Evolutionary conservation across 1,139 yeast genomes (phyloP).

Genomic region (Yamadazyma mexicana): DNA sequence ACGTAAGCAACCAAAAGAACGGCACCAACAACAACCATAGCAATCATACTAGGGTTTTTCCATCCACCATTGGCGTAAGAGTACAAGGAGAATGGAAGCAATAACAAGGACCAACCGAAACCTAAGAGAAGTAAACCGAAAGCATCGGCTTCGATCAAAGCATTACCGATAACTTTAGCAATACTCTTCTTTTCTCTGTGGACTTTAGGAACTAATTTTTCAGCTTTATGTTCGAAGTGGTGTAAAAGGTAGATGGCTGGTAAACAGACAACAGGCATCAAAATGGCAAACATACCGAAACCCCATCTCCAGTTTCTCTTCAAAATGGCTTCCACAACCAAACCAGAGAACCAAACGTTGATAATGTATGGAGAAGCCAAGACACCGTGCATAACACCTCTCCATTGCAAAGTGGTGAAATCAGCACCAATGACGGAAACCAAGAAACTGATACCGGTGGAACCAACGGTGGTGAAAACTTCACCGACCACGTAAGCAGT

Average conservation of each 20-base stretch:
- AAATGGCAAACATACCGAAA: constrained; percentile 38
- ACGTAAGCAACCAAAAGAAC: constrained; percentile 23
- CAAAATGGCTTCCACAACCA: constrained; percentile 26
- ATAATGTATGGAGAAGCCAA: constrained; percentile 28
- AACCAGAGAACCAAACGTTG: constrained; percentile 33
- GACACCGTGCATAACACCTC: constrained; percentile 25
- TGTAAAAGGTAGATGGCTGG: constrained; percentile 29
- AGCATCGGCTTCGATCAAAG: constrained; percentile 26
- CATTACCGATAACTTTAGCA: constrained; percentile 2
- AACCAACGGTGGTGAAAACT: constrained; percentile 29
- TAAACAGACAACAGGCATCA: constrained; percentile 27
- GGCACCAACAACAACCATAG: constrained; percentile 36
- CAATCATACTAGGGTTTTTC: constrained; percentile 35
- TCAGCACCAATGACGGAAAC: constrained; percentile 26
- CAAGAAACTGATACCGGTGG: constrained; percentile 21
- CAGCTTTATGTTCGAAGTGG: constrained; percentile 24
- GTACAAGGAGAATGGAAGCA: constrained; percentile 35
- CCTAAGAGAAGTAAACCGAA: constrained; percentile 34
- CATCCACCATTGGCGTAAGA: constrained; percentile 25
- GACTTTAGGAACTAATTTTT: constrained; percentile 6
- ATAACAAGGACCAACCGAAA: constrained; percentile 31
- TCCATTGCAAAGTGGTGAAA: constrained; percentile 33
- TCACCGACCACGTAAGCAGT: constrained; percentile 30
- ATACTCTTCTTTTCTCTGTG: constrained; percentile 4
- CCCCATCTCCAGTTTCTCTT: constrained; percentile 42